A percentile compares a stretch with the other conserved stretches of the same genome.
Evolutionary conservation across 2,329 filamentous ascomycete genomes (phyloP).

Genomic region (Endoconidiophora laricicola): DNA sequence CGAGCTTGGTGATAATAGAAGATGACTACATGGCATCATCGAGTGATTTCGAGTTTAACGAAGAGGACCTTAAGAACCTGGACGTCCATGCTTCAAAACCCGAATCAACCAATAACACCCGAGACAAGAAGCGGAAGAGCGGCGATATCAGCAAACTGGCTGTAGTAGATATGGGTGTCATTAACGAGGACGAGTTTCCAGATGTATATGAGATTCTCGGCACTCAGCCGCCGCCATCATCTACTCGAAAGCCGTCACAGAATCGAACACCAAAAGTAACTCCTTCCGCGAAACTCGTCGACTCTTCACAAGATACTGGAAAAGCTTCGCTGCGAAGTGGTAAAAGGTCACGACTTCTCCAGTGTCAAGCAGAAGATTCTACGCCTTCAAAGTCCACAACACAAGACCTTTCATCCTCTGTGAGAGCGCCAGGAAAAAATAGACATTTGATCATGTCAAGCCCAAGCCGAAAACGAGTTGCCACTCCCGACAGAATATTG

Average conservation of each 20-base stretch:
- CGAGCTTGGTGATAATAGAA: slow-evolving; percentile 23
- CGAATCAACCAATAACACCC: slow-evolving; percentile 21
- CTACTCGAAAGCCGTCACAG: slow-evolving; percentile 18
- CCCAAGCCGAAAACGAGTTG: slow-evolving; percentile 11
- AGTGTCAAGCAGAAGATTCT: slow-evolving; percentile 14
- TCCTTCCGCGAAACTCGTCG: not conserved
- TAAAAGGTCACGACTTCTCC: slow-evolving; percentile 7
- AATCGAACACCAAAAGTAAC: not conserved
- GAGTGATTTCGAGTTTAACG: slow-evolving; percentile 22
- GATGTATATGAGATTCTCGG: slow-evolving; percentile 35
- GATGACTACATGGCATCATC: slow-evolving; percentile 21
- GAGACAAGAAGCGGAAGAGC: slow-evolving; percentile 36
- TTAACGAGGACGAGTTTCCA: slow-evolving; percentile 30
- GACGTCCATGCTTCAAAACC: slow-evolving; percentile 26
- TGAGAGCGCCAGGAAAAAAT: not conserved
- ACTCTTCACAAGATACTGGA: slow-evolving; percentile 1
- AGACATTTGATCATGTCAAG: slow-evolving; percentile 3
- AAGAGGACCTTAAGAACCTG: slow-evolving; percentile 25
- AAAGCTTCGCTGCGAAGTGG: slow-evolving; percentile 1
- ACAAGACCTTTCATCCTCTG: slow-evolving; percentile 7
- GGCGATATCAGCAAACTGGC: slow-evolving; percentile 24
- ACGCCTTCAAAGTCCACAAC: slow-evolving; percentile 12
- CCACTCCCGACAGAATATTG: slow-evolving; percentile 10
- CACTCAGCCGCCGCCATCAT: slow-evolving; percentile 21
- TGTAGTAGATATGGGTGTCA: slow-evolving; percentile 16